These are phyloP conservation scores for Yamadazyma membranifaciens DNA, from an alignment of 1,139 yeast species.

Conservation along the genomic window DNA sequence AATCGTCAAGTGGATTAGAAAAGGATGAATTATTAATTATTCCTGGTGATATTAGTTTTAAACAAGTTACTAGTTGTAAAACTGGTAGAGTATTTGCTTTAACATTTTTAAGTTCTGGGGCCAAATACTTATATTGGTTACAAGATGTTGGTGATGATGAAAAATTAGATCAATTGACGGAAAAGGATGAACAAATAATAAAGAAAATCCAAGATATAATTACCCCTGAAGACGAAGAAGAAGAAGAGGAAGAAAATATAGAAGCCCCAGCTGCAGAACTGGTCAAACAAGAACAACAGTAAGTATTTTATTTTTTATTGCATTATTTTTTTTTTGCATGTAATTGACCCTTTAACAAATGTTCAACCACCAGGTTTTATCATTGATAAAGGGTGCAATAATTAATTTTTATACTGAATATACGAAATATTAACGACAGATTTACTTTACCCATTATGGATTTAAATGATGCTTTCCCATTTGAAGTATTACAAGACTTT, in stretches of 20 bases:
- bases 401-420: constrained; percentile 6
- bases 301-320: constrained; percentile 9
- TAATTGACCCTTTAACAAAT: background rate
- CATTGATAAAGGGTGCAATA: no score
- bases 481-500: constrained; percentile 36
- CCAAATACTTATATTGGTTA: constrained; percentile 85
- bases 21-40: constrained; percentile 74
- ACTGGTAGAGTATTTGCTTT: constrained; percentile 86
- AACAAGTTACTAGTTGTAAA: constrained; percentile 67
- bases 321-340: background rate
- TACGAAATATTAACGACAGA: constrained; percentile 13
- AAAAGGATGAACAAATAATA: constrained; percentile 56
- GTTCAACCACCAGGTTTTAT: background rate
- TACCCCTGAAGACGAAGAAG: constrained; percentile 38
- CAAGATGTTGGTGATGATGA: constrained; percentile 75
- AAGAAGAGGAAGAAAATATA: constrained; percentile 20
- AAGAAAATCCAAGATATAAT: constrained; percentile 57
- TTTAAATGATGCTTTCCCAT: constrained; percentile 35
- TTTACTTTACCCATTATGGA: constrained; percentile 10
- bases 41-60: constrained; percentile 92
- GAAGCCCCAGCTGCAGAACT: constrained; percentile 4
- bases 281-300: constrained; percentile 8
- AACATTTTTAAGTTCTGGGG: constrained; percentile 80
- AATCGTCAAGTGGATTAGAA: constrained; percentile 38
- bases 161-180: constrained; percentile 60